These are phyloP conservation scores for Kluyveromyces sp. DNA, from an alignment of 1,139 yeast species.

Conservation along the genomic window DNA sequence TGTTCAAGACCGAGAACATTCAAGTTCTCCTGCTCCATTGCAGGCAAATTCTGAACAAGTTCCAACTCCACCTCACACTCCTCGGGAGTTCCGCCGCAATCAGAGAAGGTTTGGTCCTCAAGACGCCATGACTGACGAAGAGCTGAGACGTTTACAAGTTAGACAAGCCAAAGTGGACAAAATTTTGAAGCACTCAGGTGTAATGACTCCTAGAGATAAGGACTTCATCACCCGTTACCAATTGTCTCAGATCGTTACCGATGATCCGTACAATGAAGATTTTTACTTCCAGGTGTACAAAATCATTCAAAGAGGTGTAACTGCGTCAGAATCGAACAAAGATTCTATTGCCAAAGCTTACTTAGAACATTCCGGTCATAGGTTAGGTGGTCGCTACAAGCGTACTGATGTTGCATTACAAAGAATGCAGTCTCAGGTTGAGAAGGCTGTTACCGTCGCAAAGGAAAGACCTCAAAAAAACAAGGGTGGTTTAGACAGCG, in stretches of 20 bases:
- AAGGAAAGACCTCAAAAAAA: conserved; percentile 68
- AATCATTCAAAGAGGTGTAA: conserved; percentile 59
- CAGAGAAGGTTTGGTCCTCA: conserved; percentile 25
- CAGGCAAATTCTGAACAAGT: conserved; percentile 6
- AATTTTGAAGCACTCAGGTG: conserved; percentile 78
- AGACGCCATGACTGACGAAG: conserved; percentile 42
- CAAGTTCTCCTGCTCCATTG: conserved; percentile 2
- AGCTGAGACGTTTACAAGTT: conserved; percentile 48
- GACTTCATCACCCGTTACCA: conserved; percentile 93
- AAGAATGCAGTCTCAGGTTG: conserved; percentile 98
- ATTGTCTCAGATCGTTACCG: conserved; percentile 90
- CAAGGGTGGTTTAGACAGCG: conserved; percentile 45
- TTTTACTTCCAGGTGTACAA: conserved; percentile 92
- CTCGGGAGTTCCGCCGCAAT: conserved; percentile 18
- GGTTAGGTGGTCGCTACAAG: conserved; percentile 79
- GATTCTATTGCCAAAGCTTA: conserved; percentile 87
- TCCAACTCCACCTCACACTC: conserved; percentile 13
- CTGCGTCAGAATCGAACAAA: conserved; percentile 38
- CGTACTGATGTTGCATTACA: conserved; percentile 93
- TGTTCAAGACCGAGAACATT: not conserved
- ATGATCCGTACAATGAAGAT: conserved; percentile 95
- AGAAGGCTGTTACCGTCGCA: conserved; percentile 92
- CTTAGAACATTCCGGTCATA: conserved; percentile 86
- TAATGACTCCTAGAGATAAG: conserved; percentile 95
- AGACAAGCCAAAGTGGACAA: conserved; percentile 77